phyloP scores from a whole-genome alignment of 2,329 filamentous ascomycete species.

The Ascochyta rabiei region DNA sequence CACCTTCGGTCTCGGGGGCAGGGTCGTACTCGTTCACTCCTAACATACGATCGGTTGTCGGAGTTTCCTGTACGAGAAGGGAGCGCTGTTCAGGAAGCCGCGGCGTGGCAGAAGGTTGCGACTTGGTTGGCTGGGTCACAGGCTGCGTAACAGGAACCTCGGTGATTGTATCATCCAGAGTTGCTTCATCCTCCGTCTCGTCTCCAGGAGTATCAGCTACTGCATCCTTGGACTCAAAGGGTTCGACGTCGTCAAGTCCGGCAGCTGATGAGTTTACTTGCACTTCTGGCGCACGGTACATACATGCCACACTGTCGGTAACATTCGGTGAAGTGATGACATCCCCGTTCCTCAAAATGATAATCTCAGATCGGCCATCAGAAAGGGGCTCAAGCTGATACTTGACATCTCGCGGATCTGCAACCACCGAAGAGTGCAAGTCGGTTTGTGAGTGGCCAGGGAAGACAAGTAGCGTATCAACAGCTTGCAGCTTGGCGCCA shows the following conservation, averaged over 20 bases:
- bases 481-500: constrained; percentile 37
- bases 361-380: constrained; percentile 26
- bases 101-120: constrained; percentile 29
- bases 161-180: constrained; percentile 25
- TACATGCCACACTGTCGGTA: constrained; percentile 20
- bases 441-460: constrained; percentile 2
- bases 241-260: constrained; percentile 13
- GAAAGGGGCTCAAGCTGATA: constrained; percentile 30
- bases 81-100: constrained; percentile 30
- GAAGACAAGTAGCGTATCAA: constrained; percentile 26
- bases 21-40: neutral
- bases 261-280: constrained; percentile 43
- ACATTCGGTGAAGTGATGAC: constrained; percentile 22
- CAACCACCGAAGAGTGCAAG: neutral
- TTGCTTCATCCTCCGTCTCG: constrained; percentile 35
- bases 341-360: constrained; percentile 40
- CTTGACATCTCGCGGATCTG: constrained; percentile 13
- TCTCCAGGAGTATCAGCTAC: constrained; percentile 20
- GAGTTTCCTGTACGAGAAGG: constrained; percentile 43
- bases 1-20: neutral
- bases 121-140: constrained; percentile 17
- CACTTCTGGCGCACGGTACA: constrained; percentile 29
- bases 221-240: neutral
- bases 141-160: constrained; percentile 24
- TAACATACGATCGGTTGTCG: constrained; percentile 28